Percentiles rank a stretch among this genome's conserved stretches.
These are phyloP conservation scores for Avena sativa DNA, from an alignment of 176 grass and related monocot species.

Conservation along the genomic window DNA sequence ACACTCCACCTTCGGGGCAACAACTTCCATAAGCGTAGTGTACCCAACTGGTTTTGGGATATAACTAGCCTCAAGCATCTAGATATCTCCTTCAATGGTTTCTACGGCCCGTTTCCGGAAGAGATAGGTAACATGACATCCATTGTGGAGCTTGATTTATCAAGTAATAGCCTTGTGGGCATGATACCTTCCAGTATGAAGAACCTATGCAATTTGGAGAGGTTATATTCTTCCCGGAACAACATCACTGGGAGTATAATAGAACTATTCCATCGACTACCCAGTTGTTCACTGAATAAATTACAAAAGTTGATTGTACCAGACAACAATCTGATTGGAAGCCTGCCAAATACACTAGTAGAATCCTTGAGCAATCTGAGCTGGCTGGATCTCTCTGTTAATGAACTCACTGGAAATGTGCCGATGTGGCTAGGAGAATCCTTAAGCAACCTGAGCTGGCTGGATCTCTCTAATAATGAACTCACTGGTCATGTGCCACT, in stretches of 20 bases:
- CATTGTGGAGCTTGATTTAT: background rate
- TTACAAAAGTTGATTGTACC: rapidly evolving
- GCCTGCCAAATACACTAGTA: background rate
- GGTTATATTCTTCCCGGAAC: background rate
- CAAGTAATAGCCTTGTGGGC: background rate
- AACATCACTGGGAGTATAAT: background rate
- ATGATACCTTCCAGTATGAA: background rate
- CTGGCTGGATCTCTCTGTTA: background rate
- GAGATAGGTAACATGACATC: slow-evolving; percentile 26
- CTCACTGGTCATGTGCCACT: background rate
- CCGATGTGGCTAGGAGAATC: no score
- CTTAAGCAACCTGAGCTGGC: no score
- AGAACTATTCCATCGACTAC: background rate
- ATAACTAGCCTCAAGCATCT: background rate
- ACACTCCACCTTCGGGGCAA: background rate
- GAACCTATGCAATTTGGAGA: slow-evolving; percentile 23
- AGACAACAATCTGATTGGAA: background rate
- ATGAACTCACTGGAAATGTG: no score
- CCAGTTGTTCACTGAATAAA: background rate
- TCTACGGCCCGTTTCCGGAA: background rate
- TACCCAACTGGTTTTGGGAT: background rate
- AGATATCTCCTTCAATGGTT: rapidly evolving
- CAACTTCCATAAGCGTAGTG: background rate
- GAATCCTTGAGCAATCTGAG: background rate
- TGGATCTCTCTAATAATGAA: background rate